phyloP scores from a whole-genome alignment of 225 moss, liverwort and hornwort genomes.

The Sphagnum tenellum region DNA sequence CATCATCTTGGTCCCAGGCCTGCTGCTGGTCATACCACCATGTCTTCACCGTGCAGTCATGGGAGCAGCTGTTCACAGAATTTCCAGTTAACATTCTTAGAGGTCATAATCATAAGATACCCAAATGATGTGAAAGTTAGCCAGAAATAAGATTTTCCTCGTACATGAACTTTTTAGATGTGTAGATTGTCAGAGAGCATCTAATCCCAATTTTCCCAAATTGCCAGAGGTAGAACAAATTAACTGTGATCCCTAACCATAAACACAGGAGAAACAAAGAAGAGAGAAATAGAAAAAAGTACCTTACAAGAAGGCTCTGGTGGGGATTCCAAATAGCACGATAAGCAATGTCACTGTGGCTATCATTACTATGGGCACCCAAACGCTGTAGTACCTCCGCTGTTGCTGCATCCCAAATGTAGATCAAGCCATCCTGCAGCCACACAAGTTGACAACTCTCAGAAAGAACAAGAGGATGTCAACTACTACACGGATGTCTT shows the following conservation, averaged over 20 bases:
- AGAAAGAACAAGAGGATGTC: too few species aligned
- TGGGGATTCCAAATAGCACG: slow-evolving; percentile 90
- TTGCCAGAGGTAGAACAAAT: too few species aligned
- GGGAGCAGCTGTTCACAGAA: slow-evolving; percentile 35
- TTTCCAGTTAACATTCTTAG: too few species aligned
- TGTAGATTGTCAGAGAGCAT: too few species aligned
- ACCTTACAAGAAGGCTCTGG: slow-evolving; percentile 87
- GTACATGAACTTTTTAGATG: too few species aligned
- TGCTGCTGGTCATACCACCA: slow-evolving; percentile 59
- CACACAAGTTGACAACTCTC: background rate
- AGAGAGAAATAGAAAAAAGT: background rate
- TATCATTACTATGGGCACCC: slow-evolving; percentile 53
- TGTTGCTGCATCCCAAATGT: slow-evolving; percentile 87
- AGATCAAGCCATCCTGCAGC: slow-evolving; percentile 70
- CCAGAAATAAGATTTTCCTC: too few species aligned
- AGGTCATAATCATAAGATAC: too few species aligned
- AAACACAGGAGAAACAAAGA: too few species aligned
- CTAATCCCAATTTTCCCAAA: too few species aligned
- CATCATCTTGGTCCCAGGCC: slow-evolving; percentile 42
- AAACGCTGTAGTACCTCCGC: slow-evolving; percentile 80
- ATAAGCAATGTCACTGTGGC: slow-evolving; percentile 76
- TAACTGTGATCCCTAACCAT: too few species aligned
- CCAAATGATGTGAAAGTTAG: too few species aligned
- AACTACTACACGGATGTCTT: too few species aligned
- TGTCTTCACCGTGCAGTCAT: slow-evolving; percentile 53